These are phyloP conservation scores for Epichloe aotearoae DNA, from an alignment of 2,329 filamentous ascomycete genomes.

Conservation along the genomic window DNA sequence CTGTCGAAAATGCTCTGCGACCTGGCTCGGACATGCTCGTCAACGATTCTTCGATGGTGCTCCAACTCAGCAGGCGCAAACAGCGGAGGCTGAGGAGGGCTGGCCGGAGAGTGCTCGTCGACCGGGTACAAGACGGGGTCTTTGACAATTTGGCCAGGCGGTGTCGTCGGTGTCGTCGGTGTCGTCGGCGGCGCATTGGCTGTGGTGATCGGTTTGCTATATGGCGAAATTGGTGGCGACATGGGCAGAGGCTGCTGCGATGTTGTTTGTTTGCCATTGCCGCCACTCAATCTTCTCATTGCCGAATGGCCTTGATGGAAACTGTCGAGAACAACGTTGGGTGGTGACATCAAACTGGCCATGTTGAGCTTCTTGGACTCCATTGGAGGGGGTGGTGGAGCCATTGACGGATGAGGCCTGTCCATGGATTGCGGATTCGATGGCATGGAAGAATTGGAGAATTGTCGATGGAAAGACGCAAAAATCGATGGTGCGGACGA, in stretches of 20 bases:
- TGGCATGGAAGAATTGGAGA: conserved; percentile 14
- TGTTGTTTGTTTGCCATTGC: conserved; percentile 15
- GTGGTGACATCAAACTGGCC: conserved; percentile 48
- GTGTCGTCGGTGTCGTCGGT: conserved; percentile 16
- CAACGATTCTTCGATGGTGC: conserved; percentile 33
- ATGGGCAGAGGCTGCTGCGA: conserved; percentile 27
- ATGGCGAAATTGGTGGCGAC: conserved; percentile 45
- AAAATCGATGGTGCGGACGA: conserved; percentile 7
- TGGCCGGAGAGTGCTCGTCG: conserved; percentile 26
- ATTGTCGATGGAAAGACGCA: conserved; percentile 6
- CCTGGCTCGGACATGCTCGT: conserved; percentile 35
- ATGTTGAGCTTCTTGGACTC: conserved; percentile 32
- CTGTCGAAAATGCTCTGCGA: conserved; percentile 27
- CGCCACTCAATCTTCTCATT: conserved; percentile 1
- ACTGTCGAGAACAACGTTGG: conserved; percentile 41
- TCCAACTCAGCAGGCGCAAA: conserved; percentile 31
- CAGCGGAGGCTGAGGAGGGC: conserved; percentile 34
- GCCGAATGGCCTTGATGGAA: conserved; percentile 25
- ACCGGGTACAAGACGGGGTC: conserved; percentile 47
- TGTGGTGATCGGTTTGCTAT: conserved; percentile 26
- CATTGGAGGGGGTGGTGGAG: conserved; percentile 15
- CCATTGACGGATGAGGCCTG: conserved; percentile 14
- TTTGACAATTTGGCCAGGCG: conserved; percentile 21
- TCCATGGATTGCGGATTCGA: conserved; percentile 11
- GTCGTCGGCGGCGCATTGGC: conserved; percentile 17